Conservation (phyloP, 257 asterid species). For the Perilla frutescens region DNA sequence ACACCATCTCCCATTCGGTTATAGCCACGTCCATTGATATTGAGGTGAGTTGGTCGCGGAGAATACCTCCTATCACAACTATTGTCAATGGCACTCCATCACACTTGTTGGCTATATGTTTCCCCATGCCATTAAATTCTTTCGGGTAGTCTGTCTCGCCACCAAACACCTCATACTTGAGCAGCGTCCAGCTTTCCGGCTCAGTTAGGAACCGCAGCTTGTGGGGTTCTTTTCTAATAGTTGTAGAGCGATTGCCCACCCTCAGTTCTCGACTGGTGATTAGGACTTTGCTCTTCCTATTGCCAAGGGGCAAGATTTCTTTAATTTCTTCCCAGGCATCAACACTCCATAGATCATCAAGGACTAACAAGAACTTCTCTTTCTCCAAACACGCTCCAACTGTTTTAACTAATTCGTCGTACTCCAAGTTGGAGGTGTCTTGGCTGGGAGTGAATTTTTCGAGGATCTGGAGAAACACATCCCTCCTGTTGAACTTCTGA, state of each 20-base stretch:
- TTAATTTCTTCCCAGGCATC: constrained; percentile 42
- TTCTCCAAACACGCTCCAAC: constrained; percentile 9
- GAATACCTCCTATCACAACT: constrained; percentile 45
- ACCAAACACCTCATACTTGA: constrained; percentile 48
- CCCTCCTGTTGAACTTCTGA: constrained; percentile 18
- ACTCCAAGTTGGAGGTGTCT: background rate
- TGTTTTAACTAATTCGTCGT: constrained; percentile 23
- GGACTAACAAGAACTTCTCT: constrained; percentile 45
- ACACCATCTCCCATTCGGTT: constrained; percentile 36
- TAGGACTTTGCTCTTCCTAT: constrained; percentile 43
- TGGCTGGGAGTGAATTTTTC: background rate
- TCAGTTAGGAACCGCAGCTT: constrained; percentile 33
- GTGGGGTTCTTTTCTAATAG: constrained; percentile 31
- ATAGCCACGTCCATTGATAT: background rate
- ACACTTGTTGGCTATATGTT: constrained; percentile 44
- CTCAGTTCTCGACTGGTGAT: constrained; percentile 47
- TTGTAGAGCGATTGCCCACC: constrained; percentile 37
- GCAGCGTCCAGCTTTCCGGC: constrained; percentile 48
- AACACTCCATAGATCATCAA: constrained; percentile 59
- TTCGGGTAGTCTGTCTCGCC: constrained; percentile 14
- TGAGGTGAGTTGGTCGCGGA: background rate
- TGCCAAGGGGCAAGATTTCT: constrained; percentile 38
- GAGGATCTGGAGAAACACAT: constrained; percentile 30
- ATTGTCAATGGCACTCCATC: constrained; percentile 54
- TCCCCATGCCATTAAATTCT: constrained; percentile 30